Evolutionary conservation across 306 rosid species (phyloP).

Genomic region (Lathyrus tuberosus): DNA sequence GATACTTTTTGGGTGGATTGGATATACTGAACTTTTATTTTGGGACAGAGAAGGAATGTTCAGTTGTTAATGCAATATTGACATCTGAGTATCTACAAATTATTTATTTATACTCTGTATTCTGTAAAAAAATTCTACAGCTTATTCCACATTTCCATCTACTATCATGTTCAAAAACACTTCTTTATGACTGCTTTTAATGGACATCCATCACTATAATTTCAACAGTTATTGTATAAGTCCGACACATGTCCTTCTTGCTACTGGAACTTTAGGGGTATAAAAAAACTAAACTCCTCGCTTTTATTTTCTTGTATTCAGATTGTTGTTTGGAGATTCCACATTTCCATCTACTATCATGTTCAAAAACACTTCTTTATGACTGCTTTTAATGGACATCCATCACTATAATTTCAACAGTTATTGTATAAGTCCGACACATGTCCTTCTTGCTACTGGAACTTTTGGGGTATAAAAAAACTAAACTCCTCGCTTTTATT

Average conservation of each 20-base stretch:
- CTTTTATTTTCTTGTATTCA: conserved; percentile 21
- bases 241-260: neutral
- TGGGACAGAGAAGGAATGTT: conserved; percentile 6
- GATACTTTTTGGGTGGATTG: conserved; percentile 5
- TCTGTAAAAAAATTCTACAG: conserved; percentile 29
- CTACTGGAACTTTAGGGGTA: conserved; percentile 28
- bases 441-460: conserved; percentile 12
- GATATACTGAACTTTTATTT: conserved; percentile 8
- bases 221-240: no score
- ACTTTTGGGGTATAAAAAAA: conserved; percentile 30
- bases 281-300: conserved; percentile 21
- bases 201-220: no score
- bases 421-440: no score
- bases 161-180: conserved; percentile 13
- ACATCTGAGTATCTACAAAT: conserved; percentile 22
- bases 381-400: no score
- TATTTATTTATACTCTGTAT: neutral
- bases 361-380: conserved; percentile 8
- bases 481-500: conserved; percentile 17
- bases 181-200: neutral
- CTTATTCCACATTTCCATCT: neutral
- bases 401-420: no score
- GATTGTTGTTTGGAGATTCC: no score
- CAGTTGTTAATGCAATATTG: conserved; percentile 11
- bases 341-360: conserved; percentile 5